Conservation (phyloP, 495 filamentous ascomycete genomes). For the Cercophora samala region DNA sequence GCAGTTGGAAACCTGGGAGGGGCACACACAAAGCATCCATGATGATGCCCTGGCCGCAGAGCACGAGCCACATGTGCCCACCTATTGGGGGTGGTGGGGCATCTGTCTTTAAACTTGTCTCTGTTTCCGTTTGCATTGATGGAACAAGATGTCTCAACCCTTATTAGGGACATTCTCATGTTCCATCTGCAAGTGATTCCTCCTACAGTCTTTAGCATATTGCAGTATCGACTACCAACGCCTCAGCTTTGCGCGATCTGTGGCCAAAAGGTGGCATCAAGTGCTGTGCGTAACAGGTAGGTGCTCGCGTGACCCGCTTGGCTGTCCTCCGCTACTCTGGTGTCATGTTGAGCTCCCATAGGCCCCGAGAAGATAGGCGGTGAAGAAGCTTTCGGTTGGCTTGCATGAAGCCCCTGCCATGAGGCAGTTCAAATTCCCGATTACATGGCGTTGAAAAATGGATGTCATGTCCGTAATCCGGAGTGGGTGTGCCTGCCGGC, state of each 20-base stretch:
- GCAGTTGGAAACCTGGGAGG: conserved; percentile 13
- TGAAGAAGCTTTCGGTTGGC: conserved; percentile 12
- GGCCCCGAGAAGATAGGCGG: conserved; percentile 14
- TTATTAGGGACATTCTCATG: background rate
- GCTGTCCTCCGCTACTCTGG: conserved; percentile 3
- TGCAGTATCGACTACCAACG: background rate
- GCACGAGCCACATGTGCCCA: conserved; percentile 12
- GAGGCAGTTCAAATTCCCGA: background rate
- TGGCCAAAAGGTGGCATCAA: background rate
- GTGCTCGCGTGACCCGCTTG: conserved; percentile 20
- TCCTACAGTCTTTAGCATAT: background rate
- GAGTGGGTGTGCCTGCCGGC: conserved; percentile 7
- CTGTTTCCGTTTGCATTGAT: background rate
- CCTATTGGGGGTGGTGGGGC: background rate
- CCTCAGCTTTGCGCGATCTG: background rate
- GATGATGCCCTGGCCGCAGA: conserved; percentile 2
- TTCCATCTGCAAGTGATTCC: background rate
- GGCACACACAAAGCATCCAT: conserved; percentile 9
- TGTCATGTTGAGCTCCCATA: conserved; percentile 14
- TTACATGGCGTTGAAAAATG: background rate
- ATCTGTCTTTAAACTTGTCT: background rate
- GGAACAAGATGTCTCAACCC: background rate
- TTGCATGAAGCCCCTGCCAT: background rate
- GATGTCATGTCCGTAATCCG: conserved; percentile 13
- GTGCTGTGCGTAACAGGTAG: conserved; percentile 12